Percentiles rank a stretch among this genome's conserved stretches.
Evolutionary conservation across 2,329 filamentous ascomycete genomes (phyloP).

Genomic region (Aureobasidium sp.): DNA sequence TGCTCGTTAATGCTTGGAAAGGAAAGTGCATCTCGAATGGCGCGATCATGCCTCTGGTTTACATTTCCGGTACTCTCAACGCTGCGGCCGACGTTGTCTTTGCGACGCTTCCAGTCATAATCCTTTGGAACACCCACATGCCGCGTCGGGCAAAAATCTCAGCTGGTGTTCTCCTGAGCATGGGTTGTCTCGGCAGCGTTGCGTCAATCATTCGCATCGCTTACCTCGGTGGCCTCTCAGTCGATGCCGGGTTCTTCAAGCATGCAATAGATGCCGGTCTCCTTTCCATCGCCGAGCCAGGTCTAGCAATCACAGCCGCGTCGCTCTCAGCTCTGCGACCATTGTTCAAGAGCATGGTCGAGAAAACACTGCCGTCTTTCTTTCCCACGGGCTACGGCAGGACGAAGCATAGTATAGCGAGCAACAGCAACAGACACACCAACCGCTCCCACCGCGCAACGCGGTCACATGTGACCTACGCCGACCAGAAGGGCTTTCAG

Average conservation of each 20-base stretch:
- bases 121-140: slow-evolving; percentile 17
- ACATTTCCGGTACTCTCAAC: slow-evolving; percentile 14
- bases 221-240: slow-evolving; percentile 1
- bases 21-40: slow-evolving; percentile 15
- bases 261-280: slow-evolving; percentile 17
- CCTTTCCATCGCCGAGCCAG: slow-evolving; percentile 20
- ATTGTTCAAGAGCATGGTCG: slow-evolving; percentile 18
- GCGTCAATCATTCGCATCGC: slow-evolving; percentile 17
- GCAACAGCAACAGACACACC: not conserved
- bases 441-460: not conserved
- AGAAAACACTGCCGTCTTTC: not conserved
- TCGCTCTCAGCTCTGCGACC: slow-evolving; percentile 21
- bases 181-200: slow-evolving; percentile 14
- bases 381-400: not conserved
- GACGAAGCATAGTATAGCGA: not conserved
- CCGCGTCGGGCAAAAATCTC: slow-evolving; percentile 12
- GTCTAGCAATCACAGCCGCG: slow-evolving; percentile 22
- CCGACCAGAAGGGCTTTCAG: slow-evolving; percentile 10
- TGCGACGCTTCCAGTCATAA: slow-evolving; percentile 5
- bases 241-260: not conserved
- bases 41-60: slow-evolving; percentile 13
- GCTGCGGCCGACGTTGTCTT: slow-evolving; percentile 15
- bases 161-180: slow-evolving; percentile 10
- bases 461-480: not conserved
- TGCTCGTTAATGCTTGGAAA: slow-evolving; percentile 4